Percentiles rank a stretch among this genome's conserved stretches.
Evolutionary conservation across 2,329 filamentous ascomycete species (phyloP).

Genomic region (Cladosporium sp.): DNA sequence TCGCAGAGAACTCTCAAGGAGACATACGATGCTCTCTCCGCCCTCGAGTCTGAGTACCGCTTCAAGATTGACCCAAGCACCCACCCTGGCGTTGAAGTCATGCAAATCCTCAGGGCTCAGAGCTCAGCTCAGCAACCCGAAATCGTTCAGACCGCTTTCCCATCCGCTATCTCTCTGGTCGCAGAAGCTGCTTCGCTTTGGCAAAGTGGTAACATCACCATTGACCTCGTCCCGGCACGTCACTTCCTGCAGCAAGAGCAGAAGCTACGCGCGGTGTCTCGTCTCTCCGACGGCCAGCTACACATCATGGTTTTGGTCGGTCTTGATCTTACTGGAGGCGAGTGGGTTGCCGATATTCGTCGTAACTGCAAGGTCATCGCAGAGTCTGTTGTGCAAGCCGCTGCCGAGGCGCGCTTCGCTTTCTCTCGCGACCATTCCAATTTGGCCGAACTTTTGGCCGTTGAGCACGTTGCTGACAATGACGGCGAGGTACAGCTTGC

Average conservation of each 20-base stretch:
- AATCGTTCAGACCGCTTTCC: constrained; percentile 43
- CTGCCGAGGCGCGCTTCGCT: constrained; percentile 12
- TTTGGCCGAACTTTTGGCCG: constrained; percentile 14
- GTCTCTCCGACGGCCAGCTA: constrained; percentile 6
- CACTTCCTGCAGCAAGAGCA: constrained; percentile 15
- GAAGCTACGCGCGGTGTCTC: constrained; percentile 14
- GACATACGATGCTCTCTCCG: constrained; percentile 28
- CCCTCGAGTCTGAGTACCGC: constrained; percentile 40
- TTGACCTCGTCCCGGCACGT: constrained; percentile 17
- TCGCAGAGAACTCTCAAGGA: constrained; percentile 26
- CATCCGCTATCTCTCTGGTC: constrained; percentile 33
- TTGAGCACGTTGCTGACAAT: background rate
- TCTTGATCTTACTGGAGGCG: constrained; percentile 12
- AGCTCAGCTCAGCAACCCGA: constrained; percentile 33
- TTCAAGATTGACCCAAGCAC: constrained; percentile 37
- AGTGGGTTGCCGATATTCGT: constrained; percentile 16
- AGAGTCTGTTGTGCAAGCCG: constrained; percentile 17
- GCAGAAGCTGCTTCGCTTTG: constrained; percentile 32
- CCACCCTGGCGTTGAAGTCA: constrained; percentile 44
- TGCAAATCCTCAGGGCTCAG: constrained; percentile 36
- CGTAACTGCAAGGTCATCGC: constrained; percentile 19
- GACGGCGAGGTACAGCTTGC: background rate
- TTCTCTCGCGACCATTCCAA: constrained; percentile 16
- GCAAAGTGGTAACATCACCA: constrained; percentile 18
- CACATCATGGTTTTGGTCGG: constrained; percentile 20